Evolutionary conservation across 2,329 filamentous ascomycete species (phyloP).

Genomic region (Madurella mycetomatis): DNA sequence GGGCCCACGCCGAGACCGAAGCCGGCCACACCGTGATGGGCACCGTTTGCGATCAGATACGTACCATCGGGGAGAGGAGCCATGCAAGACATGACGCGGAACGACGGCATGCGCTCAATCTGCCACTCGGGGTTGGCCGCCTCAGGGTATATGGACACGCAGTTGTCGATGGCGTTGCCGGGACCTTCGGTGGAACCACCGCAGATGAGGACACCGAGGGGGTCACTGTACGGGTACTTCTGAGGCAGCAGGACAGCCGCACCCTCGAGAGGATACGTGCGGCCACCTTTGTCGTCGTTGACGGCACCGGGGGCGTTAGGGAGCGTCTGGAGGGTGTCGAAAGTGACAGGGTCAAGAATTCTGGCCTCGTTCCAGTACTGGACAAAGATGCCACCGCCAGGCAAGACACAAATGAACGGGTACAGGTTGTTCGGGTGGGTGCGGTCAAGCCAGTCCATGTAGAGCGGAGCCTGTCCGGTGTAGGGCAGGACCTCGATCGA

Average conservation of each 20-base stretch:
- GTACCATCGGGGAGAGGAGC: conserved; percentile 52
- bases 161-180: conserved; percentile 53
- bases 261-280: conserved; percentile 55
- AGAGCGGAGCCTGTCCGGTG: conserved; percentile 38
- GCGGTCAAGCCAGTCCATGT: conserved; percentile 48
- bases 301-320: conserved; percentile 53
- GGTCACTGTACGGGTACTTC: conserved; percentile 45
- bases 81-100: conserved; percentile 52
- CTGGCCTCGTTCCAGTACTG: conserved; percentile 56
- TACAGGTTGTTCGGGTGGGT: conserved; percentile 59
- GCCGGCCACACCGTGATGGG: conserved; percentile 47
- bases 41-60: conserved; percentile 52
- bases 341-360: conserved; percentile 48
- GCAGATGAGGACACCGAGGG: conserved; percentile 50
- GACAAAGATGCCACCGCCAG: conserved; percentile 52
- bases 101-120: conserved; percentile 55
- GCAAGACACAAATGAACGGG: conserved; percentile 50
- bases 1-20: conserved; percentile 44
- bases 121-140: conserved; percentile 45
- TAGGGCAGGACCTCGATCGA: conserved; percentile 51
- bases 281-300: conserved; percentile 47
- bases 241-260: conserved; percentile 52
- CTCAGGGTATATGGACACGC: conserved; percentile 51
- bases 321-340: conserved; percentile 45
- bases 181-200: conserved; percentile 50